These are phyloP conservation scores for Phytopythium cucurbitacearum DNA, from an alignment of 352 stramenopile species.

Conservation along the genomic window DNA sequence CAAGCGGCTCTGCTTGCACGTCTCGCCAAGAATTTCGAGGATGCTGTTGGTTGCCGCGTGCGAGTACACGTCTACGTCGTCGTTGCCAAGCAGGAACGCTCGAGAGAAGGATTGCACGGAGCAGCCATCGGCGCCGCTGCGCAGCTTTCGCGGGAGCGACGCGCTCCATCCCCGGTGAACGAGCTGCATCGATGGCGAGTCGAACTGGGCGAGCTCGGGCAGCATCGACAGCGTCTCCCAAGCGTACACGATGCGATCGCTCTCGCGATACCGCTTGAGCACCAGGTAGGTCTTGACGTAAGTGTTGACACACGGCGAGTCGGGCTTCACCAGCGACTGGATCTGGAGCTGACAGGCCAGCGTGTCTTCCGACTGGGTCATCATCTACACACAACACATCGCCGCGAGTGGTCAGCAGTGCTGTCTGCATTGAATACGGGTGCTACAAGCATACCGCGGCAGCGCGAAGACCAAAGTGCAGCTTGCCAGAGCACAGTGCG, in stretches of 20 bases:
- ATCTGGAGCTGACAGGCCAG: neutral
- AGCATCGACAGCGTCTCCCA: conserved; percentile 2
- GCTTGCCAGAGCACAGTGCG: conserved; percentile 12
- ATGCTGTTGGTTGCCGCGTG: neutral
- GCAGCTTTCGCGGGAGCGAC: neutral
- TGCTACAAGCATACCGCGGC: neutral
- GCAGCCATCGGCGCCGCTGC: neutral
- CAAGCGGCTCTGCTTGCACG: conserved; percentile 16
- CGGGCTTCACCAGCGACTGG: neutral
- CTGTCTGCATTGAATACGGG: too few relatives aligned
- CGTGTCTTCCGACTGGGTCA: conserved; percentile 1
- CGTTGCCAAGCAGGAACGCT: neutral
- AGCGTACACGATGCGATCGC: neutral
- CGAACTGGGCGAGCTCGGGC: neutral
- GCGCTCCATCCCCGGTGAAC: conserved; percentile 1
- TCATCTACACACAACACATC: neutral
- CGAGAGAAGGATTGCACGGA: neutral
- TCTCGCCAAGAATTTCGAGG: conserved; percentile 16
- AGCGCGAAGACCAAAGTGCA: conserved; percentile 5
- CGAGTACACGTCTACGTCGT: neutral
- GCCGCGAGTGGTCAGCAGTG: too few relatives aligned
- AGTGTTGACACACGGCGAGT: neutral
- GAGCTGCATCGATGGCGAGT: neutral
- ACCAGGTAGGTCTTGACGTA: conserved; percentile 1
- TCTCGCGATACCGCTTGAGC: conserved; percentile 16